Evolutionary conservation across 495 filamentous ascomycete genomes (phyloP).

Genomic region (Penicillium lagena): DNA sequence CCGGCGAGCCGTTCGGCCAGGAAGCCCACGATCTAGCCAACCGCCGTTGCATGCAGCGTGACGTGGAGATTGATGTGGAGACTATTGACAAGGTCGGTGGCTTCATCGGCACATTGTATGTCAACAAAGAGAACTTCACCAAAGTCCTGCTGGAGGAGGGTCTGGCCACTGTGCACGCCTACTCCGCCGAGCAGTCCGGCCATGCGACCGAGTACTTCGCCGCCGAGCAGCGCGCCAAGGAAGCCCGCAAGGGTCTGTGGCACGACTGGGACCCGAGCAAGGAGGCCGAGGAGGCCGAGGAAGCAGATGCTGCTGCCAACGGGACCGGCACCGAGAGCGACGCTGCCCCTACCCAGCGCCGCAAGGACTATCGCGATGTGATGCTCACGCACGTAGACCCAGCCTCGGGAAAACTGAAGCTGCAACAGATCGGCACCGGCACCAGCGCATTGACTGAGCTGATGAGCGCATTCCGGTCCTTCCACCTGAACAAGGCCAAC

Average conservation of each 20-base stretch:
- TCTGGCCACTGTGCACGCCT: slow-evolving; percentile 81
- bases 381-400: slow-evolving; percentile 83
- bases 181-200: slow-evolving; percentile 92
- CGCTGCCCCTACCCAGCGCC: slow-evolving; percentile 40
- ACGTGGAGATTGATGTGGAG: slow-evolving; percentile 94
- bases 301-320: slow-evolving; percentile 30
- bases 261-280: slow-evolving; percentile 86
- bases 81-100: slow-evolving; percentile 94
- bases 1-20: slow-evolving; percentile 87
- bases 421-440: slow-evolving; percentile 80
- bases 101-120: slow-evolving; percentile 91
- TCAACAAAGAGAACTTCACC: slow-evolving; percentile 94
- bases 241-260: slow-evolving; percentile 82
- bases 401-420: slow-evolving; percentile 64
- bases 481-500: slow-evolving; percentile 74
- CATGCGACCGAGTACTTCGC: slow-evolving; percentile 81
- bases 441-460: slow-evolving; percentile 75
- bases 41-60: slow-evolving; percentile 82
- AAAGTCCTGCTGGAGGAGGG: slow-evolving; percentile 93
- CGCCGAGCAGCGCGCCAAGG: slow-evolving; percentile 83
- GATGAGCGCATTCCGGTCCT: slow-evolving; percentile 82
- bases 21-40: slow-evolving; percentile 90
- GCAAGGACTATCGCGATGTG: slow-evolving; percentile 86
- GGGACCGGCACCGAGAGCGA: slow-evolving; percentile 43
- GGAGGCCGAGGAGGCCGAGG: slow-evolving; percentile 52